phyloP scores from a whole-genome alignment of 2,329 filamentous ascomycete genomes.

The Penicillium frequentans region DNA sequence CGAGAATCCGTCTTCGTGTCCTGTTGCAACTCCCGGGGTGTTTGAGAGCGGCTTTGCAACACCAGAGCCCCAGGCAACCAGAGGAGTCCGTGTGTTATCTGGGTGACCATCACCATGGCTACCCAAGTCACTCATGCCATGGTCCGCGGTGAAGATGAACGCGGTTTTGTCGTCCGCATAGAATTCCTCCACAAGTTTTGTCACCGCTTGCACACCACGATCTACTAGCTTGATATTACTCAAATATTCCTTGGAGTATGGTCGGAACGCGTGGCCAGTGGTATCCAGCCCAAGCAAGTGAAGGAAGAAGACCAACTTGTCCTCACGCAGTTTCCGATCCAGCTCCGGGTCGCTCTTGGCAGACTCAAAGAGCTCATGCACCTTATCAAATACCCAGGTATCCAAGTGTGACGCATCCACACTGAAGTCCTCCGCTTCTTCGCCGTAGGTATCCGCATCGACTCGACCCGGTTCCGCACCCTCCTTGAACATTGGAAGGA shows the following conservation, averaged over 20 bases:
- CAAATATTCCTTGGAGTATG: constrained; percentile 93
- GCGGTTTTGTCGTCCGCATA: constrained; percentile 83
- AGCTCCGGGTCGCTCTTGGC: constrained; percentile 77
- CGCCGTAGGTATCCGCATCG: constrained; percentile 79
- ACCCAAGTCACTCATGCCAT: constrained; percentile 99
- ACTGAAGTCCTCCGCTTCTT: constrained; percentile 88
- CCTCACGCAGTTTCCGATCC: constrained; percentile 69
- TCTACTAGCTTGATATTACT: constrained; percentile 95
- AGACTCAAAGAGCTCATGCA: constrained; percentile 80
- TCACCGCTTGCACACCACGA: constrained; percentile 80
- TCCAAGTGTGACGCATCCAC: constrained; percentile 78
- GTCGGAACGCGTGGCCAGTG: constrained; percentile 78
- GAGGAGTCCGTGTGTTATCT: constrained; percentile 90
- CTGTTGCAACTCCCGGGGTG: constrained; percentile 61
- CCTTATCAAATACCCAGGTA: constrained; percentile 92
- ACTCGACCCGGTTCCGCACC: constrained; percentile 87
- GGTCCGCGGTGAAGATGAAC: constrained; percentile 95
- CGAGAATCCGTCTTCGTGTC: constrained; percentile 85
- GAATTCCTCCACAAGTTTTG: constrained; percentile 77
- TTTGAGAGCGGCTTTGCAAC: constrained; percentile 71
- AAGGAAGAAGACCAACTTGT: constrained; percentile 92
- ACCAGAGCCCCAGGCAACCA: constrained; percentile 92
- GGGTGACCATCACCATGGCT: constrained; percentile 97
- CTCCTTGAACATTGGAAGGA: constrained; percentile 93
- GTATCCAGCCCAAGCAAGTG: constrained; percentile 93